Base-by-base conservation (phyloP, 2,329 filamentous ascomycete species). In the Penicillium sp. region DNA sequence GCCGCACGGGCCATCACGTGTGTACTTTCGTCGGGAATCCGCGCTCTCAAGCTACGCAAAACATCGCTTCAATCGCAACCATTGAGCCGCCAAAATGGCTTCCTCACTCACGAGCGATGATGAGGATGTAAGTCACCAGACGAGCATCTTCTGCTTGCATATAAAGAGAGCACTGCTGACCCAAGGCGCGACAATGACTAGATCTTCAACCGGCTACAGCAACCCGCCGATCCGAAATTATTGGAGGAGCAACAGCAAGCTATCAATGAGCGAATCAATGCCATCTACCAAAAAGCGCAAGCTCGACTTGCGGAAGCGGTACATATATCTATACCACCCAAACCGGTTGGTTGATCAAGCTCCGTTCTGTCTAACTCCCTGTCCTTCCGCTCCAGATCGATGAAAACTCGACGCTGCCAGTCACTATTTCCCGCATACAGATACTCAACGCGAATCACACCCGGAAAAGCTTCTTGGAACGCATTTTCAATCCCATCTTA, bases 361-460 rank as follows among this genome's bases (percentile, higher is more conserved):
- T 28, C 62, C 58, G 58, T 60, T 47, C 38, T 50, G 20, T 21
- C 53, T 23, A 43, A 43, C 40, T 43, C 40, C 12, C 9, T 40
- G 35, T 18, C n/a, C 16, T 18, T 43, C 40, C 55, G 20, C 52
- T 59, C 59, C 62, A 91, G 88, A 83, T 95, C 67, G 83, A 85
- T 63, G 83, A 89, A 74, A 96, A 97, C 72, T 87, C 88, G 63
- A 90, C 90, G 45, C 84, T 94, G 57, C 93, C 94, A 42, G 90
- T 94, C 65, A 90, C 91, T 14, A 87, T 99, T 70, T 90, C 90
- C 65, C 89, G 90, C 46, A 83, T 99, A 68, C 85, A 89, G 65
- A 81, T 99, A 59, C 84, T 95, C 60, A 89, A 91, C 68, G 91
- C 90, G 46, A 82, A 83, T 59, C 86, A 94, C 69, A 96, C 93